These are phyloP conservation scores for Cryptococcus sp. DNA, from an alignment of 1,284 basidiomycete genomes.

Conservation along the genomic window DNA sequence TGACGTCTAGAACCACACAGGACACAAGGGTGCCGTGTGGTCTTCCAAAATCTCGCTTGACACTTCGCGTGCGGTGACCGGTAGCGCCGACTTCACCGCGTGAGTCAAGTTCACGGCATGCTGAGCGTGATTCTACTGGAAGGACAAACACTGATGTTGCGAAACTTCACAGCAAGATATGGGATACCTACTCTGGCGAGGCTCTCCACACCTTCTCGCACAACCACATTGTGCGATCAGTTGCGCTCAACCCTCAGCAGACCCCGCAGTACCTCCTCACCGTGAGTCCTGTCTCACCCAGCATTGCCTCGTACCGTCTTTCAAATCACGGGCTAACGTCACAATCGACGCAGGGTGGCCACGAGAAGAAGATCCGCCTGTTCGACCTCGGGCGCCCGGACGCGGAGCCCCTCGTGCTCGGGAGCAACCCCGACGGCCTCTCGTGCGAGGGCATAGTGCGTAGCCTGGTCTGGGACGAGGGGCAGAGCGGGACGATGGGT, in stretches of 20 bases:
- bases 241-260: slow-evolving; percentile 62
- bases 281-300: slow-evolving; percentile 20
- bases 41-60: slow-evolving; percentile 88
- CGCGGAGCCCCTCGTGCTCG: slow-evolving; percentile 76
- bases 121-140: not conserved
- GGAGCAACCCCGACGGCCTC: slow-evolving; percentile 57
- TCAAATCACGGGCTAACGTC: not conserved
- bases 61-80: slow-evolving; percentile 81
- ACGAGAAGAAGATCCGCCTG: slow-evolving; percentile 95
- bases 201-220: slow-evolving; percentile 89
- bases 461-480: slow-evolving; percentile 85
- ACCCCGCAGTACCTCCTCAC: slow-evolving; percentile 50
- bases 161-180: slow-evolving; percentile 70
- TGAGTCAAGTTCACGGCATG: slow-evolving; percentile 51
- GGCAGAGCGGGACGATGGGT: slow-evolving; percentile 63
- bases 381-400: slow-evolving; percentile 82
- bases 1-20: slow-evolving; percentile 25
- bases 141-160: not conserved
- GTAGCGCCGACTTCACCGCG: slow-evolving; percentile 97
- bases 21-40: slow-evolving; percentile 99
- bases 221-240: slow-evolving; percentile 95
- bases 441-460: slow-evolving; percentile 83
- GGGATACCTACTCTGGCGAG: slow-evolving; percentile 91
- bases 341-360: slow-evolving; percentile 64
- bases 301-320: not conserved